Evolutionary conservation across 2,329 filamentous ascomycete genomes (phyloP), one percentile per base, ranked within the genome.

Genomic region (Drechslera avenae): DNA sequence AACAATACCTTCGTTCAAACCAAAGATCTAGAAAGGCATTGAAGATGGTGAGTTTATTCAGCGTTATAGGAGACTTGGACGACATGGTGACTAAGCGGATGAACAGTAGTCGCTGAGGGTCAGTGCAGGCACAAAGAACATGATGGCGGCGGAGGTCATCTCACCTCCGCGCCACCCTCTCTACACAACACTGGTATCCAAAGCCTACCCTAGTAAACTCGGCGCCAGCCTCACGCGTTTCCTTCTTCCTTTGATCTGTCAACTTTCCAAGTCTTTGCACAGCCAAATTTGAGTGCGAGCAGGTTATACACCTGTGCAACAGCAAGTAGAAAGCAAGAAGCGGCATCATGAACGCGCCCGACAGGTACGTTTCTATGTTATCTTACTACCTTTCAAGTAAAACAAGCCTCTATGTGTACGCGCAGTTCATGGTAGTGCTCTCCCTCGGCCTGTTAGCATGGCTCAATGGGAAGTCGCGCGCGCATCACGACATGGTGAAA

Each of bases 271-370:
- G 26, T 8, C 14, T 39, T 23, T 19, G 10, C 23, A 21, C 31
- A 18, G 16, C 41, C 18, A 31, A 32, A 39, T 43, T 28, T 33
- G 41, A 49, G 33, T 45, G 33, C 28, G 46, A 31, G 21, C 18
- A 37, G 39, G 45, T 4, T 39, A 17, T 39, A 28, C 3, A 18
- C 12, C 30, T 34, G 17, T 17, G 44, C 35, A 54, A 51, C 34
- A 50, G 31, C 21, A 14, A 14, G 23, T 21, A 48, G 44, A 34
- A 42, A 48, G 16, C 33, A 33, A 39, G 40, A 46, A 47, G 46
- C 44, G 12, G 26, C 60, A 69, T 23, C 3, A 73, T 73, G 71
- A 73, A 73, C 67, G 71, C 71, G 34, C 71, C 71, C 39, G 71
- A 73, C 48, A 67, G 71, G 71, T 73, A 68, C 16, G 69, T 59